phyloP scores from a whole-genome alignment of 352 stramenopile genomes.

The Pythium brachiatum region DNA sequence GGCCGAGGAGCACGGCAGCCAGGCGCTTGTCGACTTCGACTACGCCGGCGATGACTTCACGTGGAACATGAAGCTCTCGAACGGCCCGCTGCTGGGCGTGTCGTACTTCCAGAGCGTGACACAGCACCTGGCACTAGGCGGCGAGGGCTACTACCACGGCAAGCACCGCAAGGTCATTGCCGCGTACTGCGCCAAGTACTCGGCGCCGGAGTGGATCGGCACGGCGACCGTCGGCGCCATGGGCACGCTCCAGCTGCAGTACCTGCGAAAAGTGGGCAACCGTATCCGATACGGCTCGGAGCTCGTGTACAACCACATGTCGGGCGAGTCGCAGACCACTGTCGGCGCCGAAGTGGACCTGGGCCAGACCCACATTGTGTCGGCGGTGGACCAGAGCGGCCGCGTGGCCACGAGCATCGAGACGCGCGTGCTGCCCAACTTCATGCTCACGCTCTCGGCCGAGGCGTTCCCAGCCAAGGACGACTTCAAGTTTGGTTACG shows the following conservation, averaged over 20 bases:
- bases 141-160: constrained; percentile 87
- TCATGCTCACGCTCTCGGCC: constrained; percentile 80
- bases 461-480: constrained; percentile 85
- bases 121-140: constrained; percentile 69
- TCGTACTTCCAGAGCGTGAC: constrained; percentile 89
- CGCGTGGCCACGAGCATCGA: constrained; percentile 83
- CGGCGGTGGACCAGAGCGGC: constrained; percentile 79
- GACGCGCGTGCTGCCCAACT: constrained; percentile 83
- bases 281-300: constrained; percentile 83
- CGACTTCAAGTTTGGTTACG: constrained; percentile 91
- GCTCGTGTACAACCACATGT: constrained; percentile 84
- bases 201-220: constrained; percentile 58
- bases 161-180: constrained; percentile 86
- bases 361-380: constrained; percentile 81
- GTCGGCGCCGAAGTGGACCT: constrained; percentile 83
- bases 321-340: constrained; percentile 77
- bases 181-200: constrained; percentile 85
- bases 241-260: constrained; percentile 83
- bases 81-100: constrained; percentile 79
- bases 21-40: constrained; percentile 82
- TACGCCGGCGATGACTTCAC: constrained; percentile 82
- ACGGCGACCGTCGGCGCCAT: constrained; percentile 76
- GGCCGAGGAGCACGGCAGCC: constrained; percentile 70
- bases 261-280: constrained; percentile 81
- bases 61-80: constrained; percentile 89